Base-by-base conservation (phyloP, 352 stramenopile genomes). In the Globisporangium okanoganense region DNA sequence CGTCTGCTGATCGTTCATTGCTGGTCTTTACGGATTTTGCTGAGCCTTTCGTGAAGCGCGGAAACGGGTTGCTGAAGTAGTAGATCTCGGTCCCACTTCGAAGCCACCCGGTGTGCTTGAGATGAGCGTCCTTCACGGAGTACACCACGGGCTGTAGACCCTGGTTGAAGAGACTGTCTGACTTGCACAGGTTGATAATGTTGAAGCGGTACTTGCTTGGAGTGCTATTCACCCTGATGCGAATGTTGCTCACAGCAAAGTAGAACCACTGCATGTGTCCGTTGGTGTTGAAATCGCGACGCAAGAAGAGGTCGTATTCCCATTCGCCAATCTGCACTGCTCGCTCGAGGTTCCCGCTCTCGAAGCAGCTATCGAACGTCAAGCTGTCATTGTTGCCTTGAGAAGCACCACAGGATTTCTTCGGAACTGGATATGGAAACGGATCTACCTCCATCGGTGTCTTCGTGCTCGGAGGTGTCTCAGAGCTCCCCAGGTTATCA, bases 221-320 rank as follows among this genome's bases (percentile, higher is more conserved):
- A 18, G 27, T 27, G 22, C 38, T 22, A 29, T n/a, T 56, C 24
- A 4, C 35, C 5, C 53, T 36, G 2, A 47, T n/a, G 2, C 72
- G 59, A 8, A 85, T 71, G 56, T 97, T 97, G 50, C 75, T 84
- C n/a, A 98, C 70, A 2, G 77, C 78, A 66, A 98, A 98, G 62
- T 98, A 98, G 57, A 98, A 98, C 94, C 94, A 98, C 70, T 98
- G 89, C 65, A 79, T 95, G 55, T 96, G 79, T 0, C 86, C 78
- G 0, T 53, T 69, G 13, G 86, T 97, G 66, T 97, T 86, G 27
- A 95, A 60, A 67, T 98, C 94, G 0, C 76, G 66, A 4, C 90
- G 76, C 14, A 98, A 56, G 10, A 97, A 73, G 10, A 98, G 73
- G 40, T 98, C 94, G 65, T 98, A 98, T 52, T 97, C 87, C 33